phyloP scores from a whole-genome alignment of 2,329 filamentous ascomycete species.

The Fusarium mangiferae region DNA sequence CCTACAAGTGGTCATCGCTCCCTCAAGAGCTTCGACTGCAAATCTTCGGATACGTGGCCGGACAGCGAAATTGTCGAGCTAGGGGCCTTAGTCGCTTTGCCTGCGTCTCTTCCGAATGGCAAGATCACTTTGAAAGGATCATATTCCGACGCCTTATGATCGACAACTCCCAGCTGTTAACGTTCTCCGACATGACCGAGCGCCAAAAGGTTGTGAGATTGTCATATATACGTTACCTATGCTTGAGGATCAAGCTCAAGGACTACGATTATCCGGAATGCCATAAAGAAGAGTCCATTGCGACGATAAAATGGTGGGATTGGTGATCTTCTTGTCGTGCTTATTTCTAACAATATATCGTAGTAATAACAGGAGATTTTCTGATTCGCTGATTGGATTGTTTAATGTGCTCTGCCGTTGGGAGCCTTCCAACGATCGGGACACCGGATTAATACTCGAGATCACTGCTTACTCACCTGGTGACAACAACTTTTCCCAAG shows the following conservation, averaged over 20 bases:
- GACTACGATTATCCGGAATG: not conserved
- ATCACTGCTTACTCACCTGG: not conserved
- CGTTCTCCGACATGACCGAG: accelerated
- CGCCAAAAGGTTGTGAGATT: not conserved
- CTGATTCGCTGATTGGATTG: accelerated
- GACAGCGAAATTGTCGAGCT: too few relatives aligned
- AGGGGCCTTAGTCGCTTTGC: accelerated
- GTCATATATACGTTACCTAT: not conserved
- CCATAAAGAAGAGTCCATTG: not conserved
- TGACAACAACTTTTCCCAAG: not conserved
- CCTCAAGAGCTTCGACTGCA: not conserved
- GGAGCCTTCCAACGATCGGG: accelerated
- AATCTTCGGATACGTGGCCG: not conserved
- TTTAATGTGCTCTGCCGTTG: accelerated
- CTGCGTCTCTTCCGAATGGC: not conserved
- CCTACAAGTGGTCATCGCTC: not conserved
- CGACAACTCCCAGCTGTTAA: not conserved
- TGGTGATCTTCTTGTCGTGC: accelerated
- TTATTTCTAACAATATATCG: accelerated
- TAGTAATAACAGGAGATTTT: not conserved
- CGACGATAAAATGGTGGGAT: not conserved
- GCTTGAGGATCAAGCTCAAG: not conserved
- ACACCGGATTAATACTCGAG: not conserved
- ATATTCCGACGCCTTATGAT: not conserved
- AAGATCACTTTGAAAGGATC: not conserved